phyloP scores from a whole-genome alignment of 2,329 filamentous ascomycete species.

The Talaromyces verruculosus region DNA sequence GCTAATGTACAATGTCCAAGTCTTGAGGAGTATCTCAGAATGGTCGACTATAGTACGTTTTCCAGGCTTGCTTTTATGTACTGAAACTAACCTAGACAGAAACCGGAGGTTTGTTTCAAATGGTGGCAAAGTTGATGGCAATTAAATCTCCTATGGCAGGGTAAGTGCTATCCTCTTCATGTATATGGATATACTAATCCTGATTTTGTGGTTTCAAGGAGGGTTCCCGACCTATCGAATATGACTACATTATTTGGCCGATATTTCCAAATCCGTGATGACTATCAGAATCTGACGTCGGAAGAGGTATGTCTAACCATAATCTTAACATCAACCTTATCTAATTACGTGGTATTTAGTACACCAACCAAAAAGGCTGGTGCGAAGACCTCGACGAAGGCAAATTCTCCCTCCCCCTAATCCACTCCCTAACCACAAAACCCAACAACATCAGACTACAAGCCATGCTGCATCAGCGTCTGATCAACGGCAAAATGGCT shows the following conservation, averaged over 20 bases:
- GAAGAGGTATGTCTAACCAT: not conserved
- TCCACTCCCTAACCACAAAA: not conserved
- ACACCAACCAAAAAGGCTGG: not conserved
- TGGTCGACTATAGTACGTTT: slow-evolving; percentile 1
- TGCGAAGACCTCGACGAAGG: slow-evolving; percentile 10
- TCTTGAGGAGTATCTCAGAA: not conserved
- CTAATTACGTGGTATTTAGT: not conserved
- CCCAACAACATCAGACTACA: not conserved
- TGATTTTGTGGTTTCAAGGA: not conserved
- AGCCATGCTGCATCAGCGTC: not conserved
- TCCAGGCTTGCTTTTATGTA: not conserved
- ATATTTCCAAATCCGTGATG: not conserved
- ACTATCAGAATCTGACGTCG: not conserved
- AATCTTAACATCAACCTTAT: not conserved
- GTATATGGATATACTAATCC: not conserved
- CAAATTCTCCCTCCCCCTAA: not conserved
- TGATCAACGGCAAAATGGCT: not conserved
- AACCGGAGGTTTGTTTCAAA: not conserved
- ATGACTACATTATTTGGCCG: not conserved
- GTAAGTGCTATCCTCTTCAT: not conserved
- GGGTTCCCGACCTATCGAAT: not conserved
- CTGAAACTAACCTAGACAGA: not conserved
- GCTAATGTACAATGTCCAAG: not conserved
- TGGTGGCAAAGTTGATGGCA: not conserved
- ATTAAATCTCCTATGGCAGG: not conserved